Percentiles rank a stretch among this genome's conserved stretches.
Conservation (phyloP, 2,329 filamentous ascomycete genomes). For the Aspergillus viridinutans region DNA sequence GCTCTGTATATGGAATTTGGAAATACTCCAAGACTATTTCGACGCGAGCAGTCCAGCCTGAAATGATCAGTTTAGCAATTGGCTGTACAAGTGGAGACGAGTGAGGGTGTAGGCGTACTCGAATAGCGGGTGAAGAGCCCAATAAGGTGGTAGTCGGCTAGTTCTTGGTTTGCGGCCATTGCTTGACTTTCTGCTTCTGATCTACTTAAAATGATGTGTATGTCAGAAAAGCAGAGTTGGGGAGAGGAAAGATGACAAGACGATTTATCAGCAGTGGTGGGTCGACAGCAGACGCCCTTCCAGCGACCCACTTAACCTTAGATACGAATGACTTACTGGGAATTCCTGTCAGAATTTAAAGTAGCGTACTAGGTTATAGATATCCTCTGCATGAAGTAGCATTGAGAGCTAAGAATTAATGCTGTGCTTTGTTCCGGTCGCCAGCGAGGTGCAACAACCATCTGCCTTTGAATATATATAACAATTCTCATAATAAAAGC, state of each 20-base stretch:
- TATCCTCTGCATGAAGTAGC: background rate
- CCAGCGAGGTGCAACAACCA: no score
- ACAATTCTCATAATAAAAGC: no score
- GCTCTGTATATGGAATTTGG: slow-evolving; percentile 24
- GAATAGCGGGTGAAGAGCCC: slow-evolving; percentile 31
- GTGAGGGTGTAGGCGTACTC: slow-evolving; percentile 16
- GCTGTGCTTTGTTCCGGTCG: background rate
- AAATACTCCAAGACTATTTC: slow-evolving; percentile 34
- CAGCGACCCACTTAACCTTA: background rate
- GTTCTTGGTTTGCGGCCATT: background rate
- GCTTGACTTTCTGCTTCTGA: background rate
- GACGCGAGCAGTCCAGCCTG: slow-evolving; percentile 34
- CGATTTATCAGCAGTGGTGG: background rate
- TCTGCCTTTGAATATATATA: no score
- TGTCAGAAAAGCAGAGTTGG: background rate
- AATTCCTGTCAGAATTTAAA: no score
- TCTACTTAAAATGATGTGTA: background rate
- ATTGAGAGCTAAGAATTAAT: background rate
- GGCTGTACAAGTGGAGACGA: background rate
- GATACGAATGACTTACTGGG: background rate
- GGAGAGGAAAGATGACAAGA: background rate
- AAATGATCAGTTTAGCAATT: background rate
- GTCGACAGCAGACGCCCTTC: background rate
- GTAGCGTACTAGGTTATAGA: no score
- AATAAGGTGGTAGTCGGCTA: slow-evolving; percentile 26